Percentiles rank a stretch among this genome's conserved stretches.
These are phyloP conservation scores for Rubroboletus satanas DNA, from an alignment of 768 basidiomycete species.

Conservation along the genomic window DNA sequence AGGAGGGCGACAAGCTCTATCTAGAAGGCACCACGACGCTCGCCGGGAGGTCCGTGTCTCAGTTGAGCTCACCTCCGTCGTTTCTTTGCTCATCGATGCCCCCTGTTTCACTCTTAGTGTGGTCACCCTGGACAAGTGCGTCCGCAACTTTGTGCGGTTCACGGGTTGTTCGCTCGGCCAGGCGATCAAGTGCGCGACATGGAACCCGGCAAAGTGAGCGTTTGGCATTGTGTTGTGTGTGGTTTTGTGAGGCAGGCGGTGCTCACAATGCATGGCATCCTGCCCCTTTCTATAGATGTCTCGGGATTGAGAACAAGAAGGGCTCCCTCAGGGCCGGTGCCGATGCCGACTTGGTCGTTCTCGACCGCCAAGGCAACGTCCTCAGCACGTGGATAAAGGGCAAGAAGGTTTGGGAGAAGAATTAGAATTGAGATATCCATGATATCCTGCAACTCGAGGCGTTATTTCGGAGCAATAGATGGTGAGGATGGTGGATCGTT, in stretches of 20 bases:
- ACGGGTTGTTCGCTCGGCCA: constrained; percentile 80
- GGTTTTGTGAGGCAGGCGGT: background rate
- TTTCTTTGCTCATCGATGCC: background rate
- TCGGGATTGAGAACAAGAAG: constrained; percentile 76
- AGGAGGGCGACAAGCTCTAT: constrained; percentile 76
- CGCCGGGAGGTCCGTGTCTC: constrained; percentile 69
- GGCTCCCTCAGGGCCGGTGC: constrained; percentile 79
- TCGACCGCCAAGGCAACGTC: constrained; percentile 64
- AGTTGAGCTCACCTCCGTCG: background rate
- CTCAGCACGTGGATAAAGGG: constrained; percentile 76
- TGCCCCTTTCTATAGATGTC: constrained; percentile 43
- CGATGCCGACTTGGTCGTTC: constrained; percentile 80
- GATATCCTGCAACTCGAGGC: background rate
- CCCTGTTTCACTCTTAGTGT: constrained; percentile 43
- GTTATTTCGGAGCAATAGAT: background rate
- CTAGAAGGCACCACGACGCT: constrained; percentile 84
- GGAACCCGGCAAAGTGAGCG: constrained; percentile 73
- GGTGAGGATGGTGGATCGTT: background rate
- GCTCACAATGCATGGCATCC: background rate
- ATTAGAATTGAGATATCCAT: constrained; percentile 20
- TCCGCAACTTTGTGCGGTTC: constrained; percentile 80
- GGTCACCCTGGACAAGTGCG: constrained; percentile 78
- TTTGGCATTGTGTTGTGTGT: background rate
- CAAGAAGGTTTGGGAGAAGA: constrained; percentile 60
- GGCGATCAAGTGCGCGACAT: constrained; percentile 83